Percentiles rank a stretch among this genome's conserved stretches.
phyloP scores from a whole-genome alignment of 148 eudicot species.

The Rhododendron ovatum region DNA sequence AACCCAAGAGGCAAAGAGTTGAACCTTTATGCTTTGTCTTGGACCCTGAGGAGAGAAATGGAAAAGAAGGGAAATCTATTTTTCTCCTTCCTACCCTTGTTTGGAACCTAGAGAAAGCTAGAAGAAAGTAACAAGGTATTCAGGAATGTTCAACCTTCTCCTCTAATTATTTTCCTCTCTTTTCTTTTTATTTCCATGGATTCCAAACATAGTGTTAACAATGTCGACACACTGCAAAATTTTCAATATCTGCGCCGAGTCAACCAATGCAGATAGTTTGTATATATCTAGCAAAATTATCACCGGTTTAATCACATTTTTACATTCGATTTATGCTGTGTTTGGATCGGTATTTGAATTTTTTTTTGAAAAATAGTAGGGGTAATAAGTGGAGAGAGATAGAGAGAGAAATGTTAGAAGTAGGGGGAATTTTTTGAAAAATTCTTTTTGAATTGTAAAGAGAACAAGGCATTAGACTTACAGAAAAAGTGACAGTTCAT shows the following conservation, averaged over 20 bases:
- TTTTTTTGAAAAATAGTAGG: too few species aligned
- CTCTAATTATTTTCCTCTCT: not conserved
- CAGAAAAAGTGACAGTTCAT: not conserved
- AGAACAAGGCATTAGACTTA: too few species aligned
- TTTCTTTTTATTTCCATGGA: not conserved
- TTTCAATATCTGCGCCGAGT: not conserved
- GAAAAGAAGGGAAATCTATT: not conserved
- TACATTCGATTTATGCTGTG: too few species aligned
- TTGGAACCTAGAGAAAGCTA: not conserved
- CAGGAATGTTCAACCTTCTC: not conserved
- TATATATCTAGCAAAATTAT: not conserved
- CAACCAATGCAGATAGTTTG: not conserved
- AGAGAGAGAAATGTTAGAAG: too few species aligned
- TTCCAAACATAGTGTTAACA: not conserved
- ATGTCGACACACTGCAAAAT: not conserved
- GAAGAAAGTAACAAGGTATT: not conserved
- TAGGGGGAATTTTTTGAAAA: too few species aligned
- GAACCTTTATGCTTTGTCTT: not conserved
- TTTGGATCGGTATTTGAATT: too few species aligned
- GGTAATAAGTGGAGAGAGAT: too few species aligned
- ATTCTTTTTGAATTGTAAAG: too few species aligned
- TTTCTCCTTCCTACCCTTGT: not conserved
- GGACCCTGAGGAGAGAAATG: not conserved
- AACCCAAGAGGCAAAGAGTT: not conserved
- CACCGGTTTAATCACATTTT: not conserved